Evolutionary conservation across 2,329 filamentous ascomycete genomes (phyloP).

Genomic region (Ophiocordyceps camponoti-saundersi): DNA sequence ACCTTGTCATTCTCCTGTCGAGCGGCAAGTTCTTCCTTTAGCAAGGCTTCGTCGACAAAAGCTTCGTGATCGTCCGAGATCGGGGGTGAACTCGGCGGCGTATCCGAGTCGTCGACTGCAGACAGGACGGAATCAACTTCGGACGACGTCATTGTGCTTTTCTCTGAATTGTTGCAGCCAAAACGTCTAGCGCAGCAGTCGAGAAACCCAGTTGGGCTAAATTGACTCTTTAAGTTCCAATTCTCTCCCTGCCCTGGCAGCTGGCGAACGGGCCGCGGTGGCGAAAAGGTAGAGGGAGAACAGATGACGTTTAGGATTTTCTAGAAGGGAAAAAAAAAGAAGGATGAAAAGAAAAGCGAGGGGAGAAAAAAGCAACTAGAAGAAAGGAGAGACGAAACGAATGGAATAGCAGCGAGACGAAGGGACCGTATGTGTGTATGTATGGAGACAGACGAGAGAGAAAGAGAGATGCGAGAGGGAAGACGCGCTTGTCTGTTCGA

Average conservation of each 20-base stretch:
- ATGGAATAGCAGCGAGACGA: conserved; percentile 3
- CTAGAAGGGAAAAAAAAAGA: not conserved
- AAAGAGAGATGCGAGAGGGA: conserved; percentile 16
- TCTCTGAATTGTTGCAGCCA: not conserved
- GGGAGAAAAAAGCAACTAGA: not conserved
- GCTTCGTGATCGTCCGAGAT: conserved; percentile 2
- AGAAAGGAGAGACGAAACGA: not conserved
- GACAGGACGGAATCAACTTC: not conserved
- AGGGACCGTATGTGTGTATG: no score
- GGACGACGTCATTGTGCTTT: not conserved
- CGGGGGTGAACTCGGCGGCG: conserved; percentile 13
- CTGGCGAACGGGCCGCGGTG: not conserved
- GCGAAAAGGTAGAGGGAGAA: not conserved
- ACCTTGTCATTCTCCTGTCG: conserved; percentile 23
- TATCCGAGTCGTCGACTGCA: not conserved
- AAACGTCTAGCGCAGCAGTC: no score
- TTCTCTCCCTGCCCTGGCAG: not conserved
- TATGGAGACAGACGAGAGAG: no score
- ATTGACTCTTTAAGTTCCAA: not conserved
- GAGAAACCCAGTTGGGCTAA: not conserved
- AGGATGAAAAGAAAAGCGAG: not conserved
- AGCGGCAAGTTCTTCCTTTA: conserved; percentile 19
- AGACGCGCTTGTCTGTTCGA: conserved; percentile 9
- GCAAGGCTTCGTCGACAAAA: conserved; percentile 11
- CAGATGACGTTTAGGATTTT: not conserved